Conservation (phyloP, 2,329 filamentous ascomycete species). For the Thermothelomyces thermophilus region DNA sequence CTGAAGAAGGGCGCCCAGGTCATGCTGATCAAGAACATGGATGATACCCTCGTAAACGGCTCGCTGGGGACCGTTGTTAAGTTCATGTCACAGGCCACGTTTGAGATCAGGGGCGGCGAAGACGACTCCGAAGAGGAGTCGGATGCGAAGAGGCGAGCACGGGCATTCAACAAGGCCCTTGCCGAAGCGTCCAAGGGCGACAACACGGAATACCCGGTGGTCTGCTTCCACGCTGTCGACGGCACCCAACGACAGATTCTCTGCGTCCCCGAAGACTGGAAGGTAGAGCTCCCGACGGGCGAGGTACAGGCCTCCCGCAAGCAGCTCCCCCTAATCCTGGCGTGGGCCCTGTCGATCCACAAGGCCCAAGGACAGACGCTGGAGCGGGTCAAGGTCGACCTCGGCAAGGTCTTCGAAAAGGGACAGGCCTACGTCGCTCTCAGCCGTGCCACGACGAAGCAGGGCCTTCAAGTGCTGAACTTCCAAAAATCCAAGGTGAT, state of each 20-base stretch:
- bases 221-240: conserved; percentile 75
- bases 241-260: conserved; percentile 71
- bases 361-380: conserved; percentile 95
- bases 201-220: conserved; percentile 68
- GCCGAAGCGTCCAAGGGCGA: conserved; percentile 41
- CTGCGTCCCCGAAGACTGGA: conserved; percentile 86
- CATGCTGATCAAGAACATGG: conserved; percentile 99
- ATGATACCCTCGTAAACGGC: conserved; percentile 88
- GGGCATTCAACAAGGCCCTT: conserved; percentile 22
- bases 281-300: conserved; percentile 91
- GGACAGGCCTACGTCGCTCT: conserved; percentile 96
- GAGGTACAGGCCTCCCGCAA: conserved; percentile 83
- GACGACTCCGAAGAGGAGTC: conserved; percentile 40
- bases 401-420: conserved; percentile 90
- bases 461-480: conserved; percentile 77
- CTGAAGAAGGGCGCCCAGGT: conserved; percentile 92
- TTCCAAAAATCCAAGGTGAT: conserved; percentile 91
- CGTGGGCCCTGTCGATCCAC: conserved; percentile 96
- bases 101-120: conserved; percentile 28
- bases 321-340: conserved; percentile 82
- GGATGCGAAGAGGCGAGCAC: conserved; percentile 23
- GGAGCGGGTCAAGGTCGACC: conserved; percentile 87
- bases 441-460: conserved; percentile 82
- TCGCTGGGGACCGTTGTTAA: conserved; percentile 79
- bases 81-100: conserved; percentile 56